A percentile compares a stretch with the other conserved stretches of the same genome.
These are phyloP conservation scores for Rhamnella rubrinervis DNA, from an alignment of 331 rosid species.

Conservation along the genomic window DNA sequence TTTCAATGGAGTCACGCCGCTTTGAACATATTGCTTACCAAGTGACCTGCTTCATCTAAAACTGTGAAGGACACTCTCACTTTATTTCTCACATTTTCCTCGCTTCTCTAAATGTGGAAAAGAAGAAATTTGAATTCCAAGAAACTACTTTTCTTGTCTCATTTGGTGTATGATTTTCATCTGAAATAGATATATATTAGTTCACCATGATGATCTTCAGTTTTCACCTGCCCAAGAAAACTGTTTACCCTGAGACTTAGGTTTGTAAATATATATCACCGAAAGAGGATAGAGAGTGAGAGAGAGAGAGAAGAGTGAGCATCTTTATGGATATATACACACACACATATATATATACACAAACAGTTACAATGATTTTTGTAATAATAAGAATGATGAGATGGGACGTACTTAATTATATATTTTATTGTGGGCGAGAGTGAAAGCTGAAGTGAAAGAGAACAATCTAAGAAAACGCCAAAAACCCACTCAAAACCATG, in stretches of 20 bases:
- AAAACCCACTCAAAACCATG: constrained; percentile 69
- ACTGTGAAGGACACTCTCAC: constrained; percentile 16
- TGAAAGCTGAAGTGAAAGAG: constrained; percentile 46
- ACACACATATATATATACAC: background rate
- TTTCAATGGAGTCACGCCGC: constrained; percentile 24
- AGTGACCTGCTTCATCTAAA: constrained; percentile 26
- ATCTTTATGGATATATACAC: background rate
- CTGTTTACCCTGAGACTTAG: background rate
- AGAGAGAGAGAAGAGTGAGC: background rate
- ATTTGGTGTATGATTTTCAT: constrained; percentile 3
- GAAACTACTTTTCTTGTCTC: constrained; percentile 25
- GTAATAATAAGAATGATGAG: constrained; percentile 35
- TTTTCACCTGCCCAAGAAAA: constrained; percentile 20
- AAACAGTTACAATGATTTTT: constrained; percentile 29
- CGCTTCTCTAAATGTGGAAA: constrained; percentile 29
- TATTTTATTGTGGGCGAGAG: constrained; percentile 36
- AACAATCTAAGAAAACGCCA: constrained; percentile 65
- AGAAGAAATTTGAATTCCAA: constrained; percentile 26
- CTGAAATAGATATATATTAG: background rate
- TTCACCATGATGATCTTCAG: background rate
- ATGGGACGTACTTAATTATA: constrained; percentile 44
- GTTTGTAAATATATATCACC: background rate
- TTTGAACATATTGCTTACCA: constrained; percentile 5
- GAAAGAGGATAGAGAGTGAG: constrained; percentile 4
- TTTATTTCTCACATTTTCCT: constrained; percentile 8